These are phyloP conservation scores for Casuarina glauca DNA, from an alignment of 306 rosid genomes.

Conservation along the genomic window DNA sequence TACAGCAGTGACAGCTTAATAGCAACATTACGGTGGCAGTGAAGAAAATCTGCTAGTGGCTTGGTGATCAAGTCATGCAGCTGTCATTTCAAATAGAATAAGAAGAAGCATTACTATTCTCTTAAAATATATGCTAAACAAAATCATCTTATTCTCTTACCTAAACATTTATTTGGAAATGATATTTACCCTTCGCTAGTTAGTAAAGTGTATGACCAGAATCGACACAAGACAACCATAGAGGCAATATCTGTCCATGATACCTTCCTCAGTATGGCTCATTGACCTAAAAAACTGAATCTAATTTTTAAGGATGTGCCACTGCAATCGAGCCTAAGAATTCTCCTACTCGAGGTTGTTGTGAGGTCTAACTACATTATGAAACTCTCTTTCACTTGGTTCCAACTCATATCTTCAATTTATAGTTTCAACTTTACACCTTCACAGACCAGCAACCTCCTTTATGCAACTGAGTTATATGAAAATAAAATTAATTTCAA, in stretches of 20 bases:
- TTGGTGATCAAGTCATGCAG: no score
- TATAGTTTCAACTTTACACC: neutral
- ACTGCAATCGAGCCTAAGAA: neutral
- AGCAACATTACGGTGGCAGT: no score
- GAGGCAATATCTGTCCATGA: neutral
- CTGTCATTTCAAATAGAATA: no score
- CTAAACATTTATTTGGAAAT: neutral
- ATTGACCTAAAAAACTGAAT: neutral
- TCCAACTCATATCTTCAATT: neutral
- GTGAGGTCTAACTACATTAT: neutral
- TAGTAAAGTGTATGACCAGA: neutral
- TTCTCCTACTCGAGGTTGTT: neutral
- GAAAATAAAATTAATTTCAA: neutral
- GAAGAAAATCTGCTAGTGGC: no score
- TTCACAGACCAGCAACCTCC: neutral
- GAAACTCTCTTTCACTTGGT: neutral
- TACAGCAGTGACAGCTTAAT: no score
- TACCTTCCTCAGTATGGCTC: neutral
- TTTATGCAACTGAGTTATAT: neutral
- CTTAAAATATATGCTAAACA: no score
- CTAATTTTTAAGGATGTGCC: neutral
- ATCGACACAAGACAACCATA: neutral
- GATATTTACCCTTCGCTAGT: neutral
- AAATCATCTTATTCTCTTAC: neutral
- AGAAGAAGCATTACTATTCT: no score